Conservation (phyloP, 306 rosid species). For the Quercus variabilis region DNA sequence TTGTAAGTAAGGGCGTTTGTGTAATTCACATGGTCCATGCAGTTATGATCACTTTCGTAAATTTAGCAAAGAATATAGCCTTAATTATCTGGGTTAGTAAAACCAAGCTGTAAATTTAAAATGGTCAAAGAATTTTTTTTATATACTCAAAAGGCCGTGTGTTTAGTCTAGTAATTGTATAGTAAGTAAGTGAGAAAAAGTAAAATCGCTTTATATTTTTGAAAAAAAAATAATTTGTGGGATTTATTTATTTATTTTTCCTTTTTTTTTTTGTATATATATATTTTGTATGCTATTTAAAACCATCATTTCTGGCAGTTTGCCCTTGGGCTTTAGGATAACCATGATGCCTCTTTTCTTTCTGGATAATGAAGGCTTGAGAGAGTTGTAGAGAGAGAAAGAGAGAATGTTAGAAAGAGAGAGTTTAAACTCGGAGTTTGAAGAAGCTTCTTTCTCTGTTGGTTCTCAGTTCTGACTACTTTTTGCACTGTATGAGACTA, state of each 20-base stretch:
- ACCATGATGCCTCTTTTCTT: constrained; percentile 17
- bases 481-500: constrained; percentile 2
- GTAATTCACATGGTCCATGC: constrained; percentile 36
- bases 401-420: neutral
- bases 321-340: constrained; percentile 23
- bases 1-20: constrained; percentile 17
- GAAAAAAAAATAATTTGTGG: neutral
- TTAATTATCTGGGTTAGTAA: constrained; percentile 26
- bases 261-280: neutral
- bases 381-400: constrained; percentile 19
- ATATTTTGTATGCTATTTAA: constrained; percentile 2
- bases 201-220: neutral
- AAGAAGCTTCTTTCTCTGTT: neutral
- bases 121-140: neutral
- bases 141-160: neutral
- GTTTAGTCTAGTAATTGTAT: neutral
- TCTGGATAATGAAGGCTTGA: constrained; percentile 19
- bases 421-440: neutral
- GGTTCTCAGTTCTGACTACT: constrained; percentile 14
- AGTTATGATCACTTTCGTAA: constrained; percentile 34
- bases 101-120: constrained; percentile 15
- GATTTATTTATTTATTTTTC: neutral
- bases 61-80: constrained; percentile 44
- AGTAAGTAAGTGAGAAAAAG: neutral
- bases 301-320: constrained; percentile 18